Evolutionary conservation across 768 basidiomycete species (phyloP), one percentile per base, ranked within the genome.

Genomic region (Tulasnella sp.): DNA sequence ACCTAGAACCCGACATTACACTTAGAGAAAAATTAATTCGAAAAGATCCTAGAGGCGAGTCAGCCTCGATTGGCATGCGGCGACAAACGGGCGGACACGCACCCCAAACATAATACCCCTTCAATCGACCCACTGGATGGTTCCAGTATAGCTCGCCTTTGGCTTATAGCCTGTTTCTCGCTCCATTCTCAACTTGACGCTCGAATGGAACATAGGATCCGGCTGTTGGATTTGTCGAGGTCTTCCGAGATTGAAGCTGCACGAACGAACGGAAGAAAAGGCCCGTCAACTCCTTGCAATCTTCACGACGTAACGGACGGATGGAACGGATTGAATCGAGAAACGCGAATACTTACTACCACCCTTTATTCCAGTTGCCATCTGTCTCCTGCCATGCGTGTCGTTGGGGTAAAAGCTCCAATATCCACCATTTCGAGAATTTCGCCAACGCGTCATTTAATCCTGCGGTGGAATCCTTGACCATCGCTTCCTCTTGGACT

Each of bases 321-420:
- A 64, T 6, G 46, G 46, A 48, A 14, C 31, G 8, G 31, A 24
- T 44, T 42, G 28, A 42, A 41, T 14, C 1, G 58, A 60, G 58
- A 31, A 60, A 22, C 24, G 9, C 9, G 28, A 31, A n/a, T 50
- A 76, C 80, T 40, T 40, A 80, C 80, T 46, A 54, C 40, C 48
- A 75, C 40, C 60, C 22, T 40, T 50, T 76, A 3, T 76, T 76
- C 80, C 80, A 80, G 22, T 48, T 18, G 14, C 74, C 80, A 18
- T 76, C 34, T 31, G 73, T 46, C 60, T 80, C 80, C 44, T 80
- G 80, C n/a, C 41, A 54, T 8, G 31, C 41, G 34, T 76, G 80
- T 28, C 46, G 41, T 46, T 46, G 41, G 28, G 80, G 80, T 5
- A 80, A 28, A 1, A 80, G 12, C 80, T 80, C 80, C 42, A 80